These are phyloP conservation scores for Podila minutissima DNA, from an alignment of 192 early-diverging fungal genomes.

Conservation along the genomic window DNA sequence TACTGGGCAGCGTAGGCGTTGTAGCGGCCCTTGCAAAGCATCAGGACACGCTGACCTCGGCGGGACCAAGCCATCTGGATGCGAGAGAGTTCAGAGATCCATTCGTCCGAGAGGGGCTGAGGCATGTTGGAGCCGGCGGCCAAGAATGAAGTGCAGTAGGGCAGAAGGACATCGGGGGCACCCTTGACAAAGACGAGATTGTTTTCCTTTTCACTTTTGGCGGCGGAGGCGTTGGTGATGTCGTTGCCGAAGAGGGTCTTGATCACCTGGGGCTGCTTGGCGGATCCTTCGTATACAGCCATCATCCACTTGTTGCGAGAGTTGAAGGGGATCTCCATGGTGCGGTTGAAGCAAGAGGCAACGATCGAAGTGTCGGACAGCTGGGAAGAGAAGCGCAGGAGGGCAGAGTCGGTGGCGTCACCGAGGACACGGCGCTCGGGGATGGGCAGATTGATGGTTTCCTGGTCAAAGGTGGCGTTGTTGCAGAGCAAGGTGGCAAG, in stretches of 20 bases:
- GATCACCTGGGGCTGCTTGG: conserved; percentile 35
- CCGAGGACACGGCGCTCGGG: conserved; percentile 73
- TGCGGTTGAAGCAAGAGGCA: conserved; percentile 38
- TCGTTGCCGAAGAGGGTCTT: conserved; percentile 45
- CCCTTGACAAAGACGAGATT: conserved; percentile 77
- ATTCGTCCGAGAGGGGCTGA: conserved; percentile 49
- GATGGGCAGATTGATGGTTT: conserved; percentile 58
- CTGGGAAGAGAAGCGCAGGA: conserved; percentile 73
- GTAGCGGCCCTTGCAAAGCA: conserved; percentile 47
- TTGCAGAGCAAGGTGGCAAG: conserved; percentile 67
- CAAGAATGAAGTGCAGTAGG: conserved; percentile 54
- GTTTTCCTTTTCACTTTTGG: conserved; percentile 23
- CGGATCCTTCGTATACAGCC: conserved; percentile 39
- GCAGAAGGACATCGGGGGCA: conserved; percentile 80
- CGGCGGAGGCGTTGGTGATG: conserved; percentile 13
- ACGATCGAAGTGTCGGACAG: conserved; percentile 11
- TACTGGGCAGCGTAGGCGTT: conserved; percentile 14
- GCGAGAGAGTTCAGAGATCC: conserved; percentile 49
- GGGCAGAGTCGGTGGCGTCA: conserved; percentile 90
- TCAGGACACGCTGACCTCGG: conserved; percentile 68
- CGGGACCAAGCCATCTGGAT: conserved; percentile 66
- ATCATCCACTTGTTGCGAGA: conserved; percentile 83
- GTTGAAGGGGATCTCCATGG: conserved; percentile 75
- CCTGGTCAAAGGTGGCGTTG: conserved; percentile 70
- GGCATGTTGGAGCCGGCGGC: conserved; percentile 48